Percentiles rank a stretch among this genome's conserved stretches.
Conservation (phyloP, 176 grass and related monocot genomes). For the Pontederia paniculata region DNA sequence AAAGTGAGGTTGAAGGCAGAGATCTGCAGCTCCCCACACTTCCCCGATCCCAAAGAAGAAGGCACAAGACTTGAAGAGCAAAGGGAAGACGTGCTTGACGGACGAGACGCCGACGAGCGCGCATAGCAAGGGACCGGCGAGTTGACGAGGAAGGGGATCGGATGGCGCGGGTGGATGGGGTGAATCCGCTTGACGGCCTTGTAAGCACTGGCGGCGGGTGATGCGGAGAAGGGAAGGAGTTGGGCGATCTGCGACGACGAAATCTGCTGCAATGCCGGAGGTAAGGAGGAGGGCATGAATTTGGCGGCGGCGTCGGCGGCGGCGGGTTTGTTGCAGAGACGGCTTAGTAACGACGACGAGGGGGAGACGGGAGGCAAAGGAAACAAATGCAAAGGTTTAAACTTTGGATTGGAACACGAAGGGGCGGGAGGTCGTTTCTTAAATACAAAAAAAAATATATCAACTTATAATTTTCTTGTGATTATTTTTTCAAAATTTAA, state of each 20-base stretch:
- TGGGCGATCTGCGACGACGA: background rate
- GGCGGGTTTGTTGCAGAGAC: too few species aligned
- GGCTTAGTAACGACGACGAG: too few species aligned
- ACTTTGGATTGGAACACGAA: too few species aligned
- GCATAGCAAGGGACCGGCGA: constrained; percentile 26
- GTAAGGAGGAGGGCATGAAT: background rate
- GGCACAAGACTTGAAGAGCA: constrained; percentile 31
- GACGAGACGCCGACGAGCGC: background rate
- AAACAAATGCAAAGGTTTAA: too few species aligned
- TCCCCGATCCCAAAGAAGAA: constrained; percentile 19
- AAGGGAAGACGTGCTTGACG: constrained; percentile 19
- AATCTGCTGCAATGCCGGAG: too few species aligned
- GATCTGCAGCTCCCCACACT: constrained; percentile 20
- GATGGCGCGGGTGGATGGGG: background rate
- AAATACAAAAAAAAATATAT: too few species aligned
- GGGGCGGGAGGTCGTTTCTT: too few species aligned
- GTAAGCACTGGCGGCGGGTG: constrained; percentile 18
- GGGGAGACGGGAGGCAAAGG: too few species aligned
- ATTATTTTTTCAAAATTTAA: too few species aligned
- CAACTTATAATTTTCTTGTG: too few species aligned
- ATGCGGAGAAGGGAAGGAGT: constrained; percentile 16
- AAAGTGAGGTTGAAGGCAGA: constrained; percentile 21
- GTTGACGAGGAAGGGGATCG: constrained; percentile 21
- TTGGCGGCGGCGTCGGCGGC: too few species aligned
- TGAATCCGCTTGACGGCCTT: constrained; percentile 10